phyloP scores from a whole-genome alignment of 2,329 filamentous ascomycete species.

The Alternaria brassicicola region DNA sequence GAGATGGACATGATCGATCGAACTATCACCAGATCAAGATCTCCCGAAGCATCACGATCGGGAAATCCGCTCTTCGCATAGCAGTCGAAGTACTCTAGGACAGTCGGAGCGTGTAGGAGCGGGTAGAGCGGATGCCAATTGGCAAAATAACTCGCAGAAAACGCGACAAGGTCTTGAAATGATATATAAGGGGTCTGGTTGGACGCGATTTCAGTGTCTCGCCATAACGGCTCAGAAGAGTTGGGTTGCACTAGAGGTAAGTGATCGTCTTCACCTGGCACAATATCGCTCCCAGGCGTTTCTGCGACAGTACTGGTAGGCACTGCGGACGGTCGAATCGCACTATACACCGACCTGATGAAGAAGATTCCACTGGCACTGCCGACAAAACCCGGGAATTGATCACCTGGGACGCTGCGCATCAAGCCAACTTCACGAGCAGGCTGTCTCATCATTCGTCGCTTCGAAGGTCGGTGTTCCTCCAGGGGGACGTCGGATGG shows the following conservation, averaged over 20 bases:
- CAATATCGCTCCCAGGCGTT: slow-evolving; percentile 50
- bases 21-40: slow-evolving; percentile 53
- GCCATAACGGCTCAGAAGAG: slow-evolving; percentile 32
- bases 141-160: slow-evolving; percentile 62
- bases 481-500: background rate
- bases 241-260: slow-evolving; percentile 40
- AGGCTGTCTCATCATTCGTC: slow-evolving; percentile 22
- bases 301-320: slow-evolving; percentile 17
- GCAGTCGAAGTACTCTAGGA: slow-evolving; percentile 56
- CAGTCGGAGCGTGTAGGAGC: slow-evolving; percentile 61
- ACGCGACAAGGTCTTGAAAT: slow-evolving; percentile 59
- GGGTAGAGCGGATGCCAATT: slow-evolving; percentile 65
- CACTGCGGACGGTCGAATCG: slow-evolving; percentile 46
- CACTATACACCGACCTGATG: slow-evolving; percentile 61
- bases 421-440: slow-evolving; percentile 57
- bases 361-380: slow-evolving; percentile 66
- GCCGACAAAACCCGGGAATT: slow-evolving; percentile 61
- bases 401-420: slow-evolving; percentile 56
- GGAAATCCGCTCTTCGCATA: slow-evolving; percentile 45
- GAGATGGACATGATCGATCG: slow-evolving; percentile 61
- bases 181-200: slow-evolving; percentile 24
- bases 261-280: slow-evolving; percentile 65
- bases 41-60: slow-evolving; percentile 25
- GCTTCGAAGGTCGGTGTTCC: slow-evolving; percentile 18
- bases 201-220: slow-evolving; percentile 39